A percentile compares a stretch with the other conserved stretches of the same genome.
Conservation (phyloP, 345 rosid species). For the Anacardium occidentale region DNA sequence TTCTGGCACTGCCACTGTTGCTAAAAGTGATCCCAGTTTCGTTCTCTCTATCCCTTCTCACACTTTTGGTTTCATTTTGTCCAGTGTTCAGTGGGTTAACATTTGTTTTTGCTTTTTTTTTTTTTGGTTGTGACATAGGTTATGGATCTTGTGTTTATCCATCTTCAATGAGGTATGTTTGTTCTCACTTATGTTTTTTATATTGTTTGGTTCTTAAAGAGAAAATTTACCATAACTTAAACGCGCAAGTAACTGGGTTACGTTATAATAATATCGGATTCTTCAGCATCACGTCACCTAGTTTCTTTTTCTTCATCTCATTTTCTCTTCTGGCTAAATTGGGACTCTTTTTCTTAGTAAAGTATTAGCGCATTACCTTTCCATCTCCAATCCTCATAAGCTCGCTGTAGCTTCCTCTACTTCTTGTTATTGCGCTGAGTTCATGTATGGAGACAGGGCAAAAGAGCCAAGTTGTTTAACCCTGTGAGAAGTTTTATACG, state of each 20-base stretch:
- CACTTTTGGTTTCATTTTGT: not conserved
- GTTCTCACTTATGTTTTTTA: not conserved
- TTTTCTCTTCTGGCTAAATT: not conserved
- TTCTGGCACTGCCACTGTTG: constrained; percentile 65
- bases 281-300: constrained; percentile 21
- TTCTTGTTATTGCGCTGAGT: not conserved
- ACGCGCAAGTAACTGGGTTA: not conserved
- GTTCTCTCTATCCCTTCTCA: not conserved
- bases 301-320: not conserved
- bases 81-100: not conserved
- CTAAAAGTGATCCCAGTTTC: constrained; percentile 76
- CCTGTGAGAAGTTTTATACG: too few relatives aligned
- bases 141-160: constrained; percentile 87
- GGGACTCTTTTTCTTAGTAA: not conserved
- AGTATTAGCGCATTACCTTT: not conserved
- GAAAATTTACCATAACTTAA: not conserved
- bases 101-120: not conserved
- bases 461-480: not conserved
- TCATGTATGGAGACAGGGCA: not conserved
- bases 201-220: not conserved
- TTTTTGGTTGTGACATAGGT: constrained; percentile 37
- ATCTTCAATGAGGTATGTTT: constrained; percentile 53
- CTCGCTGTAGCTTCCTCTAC: not conserved
- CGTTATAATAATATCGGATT: not conserved
- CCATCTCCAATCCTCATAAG: not conserved